These are phyloP conservation scores for Pseudogymnoascus sp. DNA, from an alignment of 2,329 filamentous ascomycete species.

Conservation along the genomic window DNA sequence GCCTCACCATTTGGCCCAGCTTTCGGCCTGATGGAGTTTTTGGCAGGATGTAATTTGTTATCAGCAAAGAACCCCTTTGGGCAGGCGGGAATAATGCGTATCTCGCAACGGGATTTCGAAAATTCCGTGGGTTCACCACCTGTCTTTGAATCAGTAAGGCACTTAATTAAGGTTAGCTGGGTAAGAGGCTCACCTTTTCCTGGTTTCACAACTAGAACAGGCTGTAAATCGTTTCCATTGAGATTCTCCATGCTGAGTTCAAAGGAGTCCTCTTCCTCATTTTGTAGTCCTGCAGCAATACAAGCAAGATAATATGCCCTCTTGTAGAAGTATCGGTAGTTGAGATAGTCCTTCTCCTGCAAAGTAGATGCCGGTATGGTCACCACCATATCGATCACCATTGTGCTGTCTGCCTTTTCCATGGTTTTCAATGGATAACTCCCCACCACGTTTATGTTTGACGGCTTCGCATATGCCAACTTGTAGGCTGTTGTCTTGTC, in stretches of 20 bases:
- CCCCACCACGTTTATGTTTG: slow-evolving; percentile 77
- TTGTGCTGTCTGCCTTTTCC: slow-evolving; percentile 50
- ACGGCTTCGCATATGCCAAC: slow-evolving; percentile 66
- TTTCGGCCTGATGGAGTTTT: slow-evolving; percentile 60
- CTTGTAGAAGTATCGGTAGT: slow-evolving; percentile 91
- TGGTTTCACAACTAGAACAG: slow-evolving; percentile 48
- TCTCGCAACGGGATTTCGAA: slow-evolving; percentile 41
- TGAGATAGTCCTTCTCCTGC: slow-evolving; percentile 89
- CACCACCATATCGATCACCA: slow-evolving; percentile 73
- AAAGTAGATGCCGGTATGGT: slow-evolving; percentile 76
- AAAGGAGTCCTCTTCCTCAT: slow-evolving; percentile 45
- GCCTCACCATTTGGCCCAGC: slow-evolving; percentile 37
- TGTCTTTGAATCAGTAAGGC: neutral
- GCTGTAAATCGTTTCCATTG: slow-evolving; percentile 68
- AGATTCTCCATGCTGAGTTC: slow-evolving; percentile 57
- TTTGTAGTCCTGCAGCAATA: slow-evolving; percentile 62
- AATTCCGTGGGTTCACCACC: slow-evolving; percentile 24
- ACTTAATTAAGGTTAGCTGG: neutral
- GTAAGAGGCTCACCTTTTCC: neutral
- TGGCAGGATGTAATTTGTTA: slow-evolving; percentile 61
- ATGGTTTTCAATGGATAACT: slow-evolving; percentile 76
- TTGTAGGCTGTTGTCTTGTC: slow-evolving; percentile 72
- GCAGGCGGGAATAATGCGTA: slow-evolving; percentile 71
- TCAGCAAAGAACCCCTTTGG: slow-evolving; percentile 61
- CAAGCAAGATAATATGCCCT: slow-evolving; percentile 85